phyloP scores from a whole-genome alignment of 2,329 filamentous ascomycete species.

The Exophiala sp. region DNA sequence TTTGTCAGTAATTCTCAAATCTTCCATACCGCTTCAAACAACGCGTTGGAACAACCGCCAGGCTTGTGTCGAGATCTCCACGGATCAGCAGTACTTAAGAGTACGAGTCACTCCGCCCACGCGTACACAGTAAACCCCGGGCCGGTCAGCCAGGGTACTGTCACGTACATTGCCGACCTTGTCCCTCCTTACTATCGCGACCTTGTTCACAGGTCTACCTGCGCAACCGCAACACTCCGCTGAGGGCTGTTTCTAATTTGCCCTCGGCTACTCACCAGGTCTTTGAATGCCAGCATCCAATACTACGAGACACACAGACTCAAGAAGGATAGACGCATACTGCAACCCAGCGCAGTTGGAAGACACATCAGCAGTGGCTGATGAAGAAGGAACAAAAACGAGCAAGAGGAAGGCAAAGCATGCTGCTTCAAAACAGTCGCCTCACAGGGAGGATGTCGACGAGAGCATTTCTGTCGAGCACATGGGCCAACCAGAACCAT shows the following conservation, averaged over 20 bases:
- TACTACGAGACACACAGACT: slow-evolving; percentile 14
- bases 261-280: slow-evolving; percentile 5
- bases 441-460: slow-evolving; percentile 20
- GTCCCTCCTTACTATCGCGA: slow-evolving; percentile 1
- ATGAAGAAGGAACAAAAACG: slow-evolving; percentile 19
- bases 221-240: background rate
- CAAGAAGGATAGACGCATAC: slow-evolving; percentile 8
- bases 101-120: slow-evolving; percentile 6
- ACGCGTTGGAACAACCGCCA: too few species aligned
- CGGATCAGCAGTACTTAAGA: slow-evolving; percentile 1
- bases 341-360: background rate
- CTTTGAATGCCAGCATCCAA: slow-evolving; percentile 25
- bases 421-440: slow-evolving; percentile 22
- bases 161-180: background rate
- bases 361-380: slow-evolving; percentile 13
- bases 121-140: slow-evolving; percentile 8
- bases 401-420: slow-evolving; percentile 25
- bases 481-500: slow-evolving; percentile 16
- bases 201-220: background rate
- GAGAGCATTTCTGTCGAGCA: slow-evolving; percentile 12
- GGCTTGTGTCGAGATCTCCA: background rate
- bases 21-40: background rate
- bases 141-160: slow-evolving; percentile 3
- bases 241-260: slow-evolving; percentile 8
- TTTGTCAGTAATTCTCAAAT: background rate